Base-by-base conservation (phyloP, 441 rosid genomes). In the Geranium incanum region DNA sequence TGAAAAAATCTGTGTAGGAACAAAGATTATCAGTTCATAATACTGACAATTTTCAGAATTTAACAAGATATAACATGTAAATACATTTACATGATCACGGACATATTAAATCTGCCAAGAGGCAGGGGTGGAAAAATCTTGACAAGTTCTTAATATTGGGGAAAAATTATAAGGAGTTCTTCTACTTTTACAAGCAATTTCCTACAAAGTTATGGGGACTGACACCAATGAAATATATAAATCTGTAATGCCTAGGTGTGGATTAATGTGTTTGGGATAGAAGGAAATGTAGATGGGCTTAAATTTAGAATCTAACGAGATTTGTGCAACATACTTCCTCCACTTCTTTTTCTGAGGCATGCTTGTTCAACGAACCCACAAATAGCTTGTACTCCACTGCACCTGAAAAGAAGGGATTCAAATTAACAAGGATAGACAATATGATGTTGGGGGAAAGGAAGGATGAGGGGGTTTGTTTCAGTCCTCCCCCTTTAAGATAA, bases 341-440 rank as follows among this genome's bases (percentile, higher is more conserved):
- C 73, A 95, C 89, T 86, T 91, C 99, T 79, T 85, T 88, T 82
- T 91, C 98, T 64, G 90, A 83, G 75, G 99, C 99, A 77, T 89
- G 94, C 82, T 91, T 95, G 83, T 86, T 87, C 77, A 95, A 78
- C n/a, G 98, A 91, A 55, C 99, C 99, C 64, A 95, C 99, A 66
- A 95, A 95, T 77, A 95, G 84, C 80, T 93, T 95, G 87, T 85
- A 91, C 86, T 95, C 99, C 50, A 89, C 86, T 2, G 98, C 93
- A 75, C 97, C 97, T 91, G 71, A 73, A 84, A 72, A 68, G 45
- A 78, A 72, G 45, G 13, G 64, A 72, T 72, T 39, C 43, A 63
- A 16, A 66, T 6, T 16, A 70, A 21, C 43, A 8, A 52, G 71
- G 68, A 78, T 52, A 71, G 62, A 43, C 55, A 19, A 36, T 39